Evolutionary conservation across 108 stramenopile genomes (phyloP).

Genomic region (Craspedostauros australis): DNA sequence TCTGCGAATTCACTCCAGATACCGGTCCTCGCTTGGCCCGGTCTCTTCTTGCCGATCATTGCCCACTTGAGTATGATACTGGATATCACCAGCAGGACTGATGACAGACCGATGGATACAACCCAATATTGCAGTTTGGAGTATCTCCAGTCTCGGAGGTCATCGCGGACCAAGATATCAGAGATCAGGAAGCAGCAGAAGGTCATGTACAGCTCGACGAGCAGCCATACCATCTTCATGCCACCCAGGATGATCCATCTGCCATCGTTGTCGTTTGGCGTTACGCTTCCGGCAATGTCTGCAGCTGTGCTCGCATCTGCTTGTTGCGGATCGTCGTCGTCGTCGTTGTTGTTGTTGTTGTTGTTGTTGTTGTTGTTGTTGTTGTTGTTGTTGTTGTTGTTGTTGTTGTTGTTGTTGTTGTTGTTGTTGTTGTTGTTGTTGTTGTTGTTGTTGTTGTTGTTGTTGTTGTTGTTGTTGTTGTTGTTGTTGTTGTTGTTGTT

Average conservation of each 20-base stretch:
- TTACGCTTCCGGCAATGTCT: too few species aligned
- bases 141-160: too few species aligned
- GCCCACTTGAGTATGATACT: too few species aligned
- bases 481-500: constrained; percentile 2
- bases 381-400: constrained; percentile 11
- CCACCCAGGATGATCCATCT: neutral
- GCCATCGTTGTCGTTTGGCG: neutral
- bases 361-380: constrained; percentile 9
- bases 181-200: neutral
- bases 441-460: constrained; percentile 2
- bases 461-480: constrained; percentile 3
- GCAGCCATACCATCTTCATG: neutral
- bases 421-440: constrained; percentile 4
- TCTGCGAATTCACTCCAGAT: too few species aligned
- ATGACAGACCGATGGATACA: too few species aligned
- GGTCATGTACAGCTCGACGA: neutral
- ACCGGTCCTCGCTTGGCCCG: too few species aligned
- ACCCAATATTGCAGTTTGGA: too few species aligned
- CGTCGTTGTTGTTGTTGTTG: constrained; percentile 2
- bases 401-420: constrained; percentile 11
- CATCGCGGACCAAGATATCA: neutral
- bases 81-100: too few species aligned
- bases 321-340: neutral
- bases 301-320: neutral
- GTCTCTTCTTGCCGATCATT: too few species aligned